Conservation (phyloP, 345 rosid species). For the Syzygium aromaticum region DNA sequence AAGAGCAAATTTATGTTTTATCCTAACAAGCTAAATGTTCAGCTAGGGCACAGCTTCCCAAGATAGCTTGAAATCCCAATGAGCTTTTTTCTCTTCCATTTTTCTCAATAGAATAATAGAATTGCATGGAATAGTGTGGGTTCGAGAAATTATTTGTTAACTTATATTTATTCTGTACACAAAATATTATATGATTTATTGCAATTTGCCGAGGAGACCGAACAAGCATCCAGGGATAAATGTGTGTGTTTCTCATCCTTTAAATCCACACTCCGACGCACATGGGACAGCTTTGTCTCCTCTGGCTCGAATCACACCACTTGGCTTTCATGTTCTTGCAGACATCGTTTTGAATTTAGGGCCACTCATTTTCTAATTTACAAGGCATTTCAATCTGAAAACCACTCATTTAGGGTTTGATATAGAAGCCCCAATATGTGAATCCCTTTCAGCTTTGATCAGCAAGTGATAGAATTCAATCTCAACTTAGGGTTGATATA, state of each 20-base stretch:
- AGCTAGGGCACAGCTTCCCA: not conserved
- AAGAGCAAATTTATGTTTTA: not conserved
- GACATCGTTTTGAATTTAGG: not conserved
- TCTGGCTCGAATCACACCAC: slow-evolving; percentile 21
- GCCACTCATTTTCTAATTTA: not conserved
- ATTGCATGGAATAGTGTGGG: not conserved
- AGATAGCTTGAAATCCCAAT: not conserved
- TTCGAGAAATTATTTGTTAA: not conserved
- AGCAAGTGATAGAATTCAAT: not conserved
- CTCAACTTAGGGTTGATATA: not conserved
- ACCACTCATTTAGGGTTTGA: not conserved
- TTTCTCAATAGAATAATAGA: not conserved
- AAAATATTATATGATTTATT: not conserved
- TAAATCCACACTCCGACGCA: slow-evolving; percentile 19
- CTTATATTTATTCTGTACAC: not conserved
- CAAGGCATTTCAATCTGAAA: not conserved
- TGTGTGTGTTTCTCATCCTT: not conserved
- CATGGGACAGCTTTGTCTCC: slow-evolving; percentile 40
- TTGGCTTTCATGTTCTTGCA: not conserved
- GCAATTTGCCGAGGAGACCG: not conserved
- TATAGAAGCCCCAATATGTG: not conserved
- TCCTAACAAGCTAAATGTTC: not conserved
- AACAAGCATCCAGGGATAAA: not conserved
- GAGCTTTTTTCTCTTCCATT: not conserved
- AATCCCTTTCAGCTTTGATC: not conserved